Conservation (phyloP, 2,329 filamentous ascomycete genomes). For the Lasiodiplodia sp. region DNA sequence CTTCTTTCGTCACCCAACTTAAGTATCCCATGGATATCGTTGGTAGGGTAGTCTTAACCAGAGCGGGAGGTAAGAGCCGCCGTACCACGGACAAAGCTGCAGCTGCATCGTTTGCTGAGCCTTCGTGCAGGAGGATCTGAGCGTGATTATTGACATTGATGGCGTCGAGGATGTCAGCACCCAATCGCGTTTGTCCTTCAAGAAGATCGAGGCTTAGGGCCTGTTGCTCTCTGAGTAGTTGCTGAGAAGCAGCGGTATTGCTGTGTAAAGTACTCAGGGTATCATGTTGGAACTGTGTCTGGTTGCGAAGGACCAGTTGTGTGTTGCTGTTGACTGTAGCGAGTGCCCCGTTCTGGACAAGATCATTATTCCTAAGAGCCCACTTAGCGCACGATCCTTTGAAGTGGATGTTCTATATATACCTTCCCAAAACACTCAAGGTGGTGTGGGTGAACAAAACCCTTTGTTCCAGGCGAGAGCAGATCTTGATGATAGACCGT, state of each 20-base stretch:
- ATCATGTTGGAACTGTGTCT: neutral
- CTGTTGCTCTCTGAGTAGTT: neutral
- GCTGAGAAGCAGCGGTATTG: neutral
- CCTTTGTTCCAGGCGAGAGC: neutral
- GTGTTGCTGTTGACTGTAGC: neutral
- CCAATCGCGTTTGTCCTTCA: too few relatives aligned
- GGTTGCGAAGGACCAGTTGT: neutral
- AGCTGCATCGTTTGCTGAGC: neutral
- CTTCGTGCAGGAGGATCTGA: neutral
- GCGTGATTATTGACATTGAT: neutral
- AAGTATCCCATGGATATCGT: neutral
- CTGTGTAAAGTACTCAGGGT: accelerated
- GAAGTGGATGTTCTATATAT: accelerated
- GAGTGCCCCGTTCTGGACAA: neutral
- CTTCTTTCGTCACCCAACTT: neutral
- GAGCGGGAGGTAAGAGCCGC: neutral
- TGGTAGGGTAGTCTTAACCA: neutral
- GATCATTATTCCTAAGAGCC: neutral
- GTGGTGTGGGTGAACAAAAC: neutral
- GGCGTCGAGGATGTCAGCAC: neutral
- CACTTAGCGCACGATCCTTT: neutral
- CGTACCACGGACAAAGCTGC: neutral
- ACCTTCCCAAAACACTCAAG: neutral
- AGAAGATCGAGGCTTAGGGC: too few relatives aligned
- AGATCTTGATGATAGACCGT: neutral